Percentiles rank a stretch among this genome's conserved stretches.
Evolutionary conservation across 192 early-diverging fungal genomes (phyloP).

Genomic region (Coemansia sp.): DNA sequence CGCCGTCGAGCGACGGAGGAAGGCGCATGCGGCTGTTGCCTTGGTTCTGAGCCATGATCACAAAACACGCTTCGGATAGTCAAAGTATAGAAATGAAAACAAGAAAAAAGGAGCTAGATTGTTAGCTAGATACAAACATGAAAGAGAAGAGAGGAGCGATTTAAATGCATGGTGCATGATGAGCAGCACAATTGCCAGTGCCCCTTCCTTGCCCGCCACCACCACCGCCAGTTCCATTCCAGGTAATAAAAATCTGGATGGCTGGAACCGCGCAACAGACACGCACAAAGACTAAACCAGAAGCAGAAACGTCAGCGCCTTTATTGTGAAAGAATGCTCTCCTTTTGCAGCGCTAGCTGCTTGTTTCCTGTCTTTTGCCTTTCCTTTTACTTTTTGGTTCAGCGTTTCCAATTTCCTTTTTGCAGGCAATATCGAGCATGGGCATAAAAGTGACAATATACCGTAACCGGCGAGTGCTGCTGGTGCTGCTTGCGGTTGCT

Average conservation of each 20-base stretch:
- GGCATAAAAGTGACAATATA: constrained; percentile 32
- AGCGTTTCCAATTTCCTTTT: background rate
- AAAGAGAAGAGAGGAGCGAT: background rate
- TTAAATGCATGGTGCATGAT: background rate
- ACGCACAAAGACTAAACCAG: background rate
- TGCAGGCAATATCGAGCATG: constrained; percentile 8
- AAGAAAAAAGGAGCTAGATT: background rate
- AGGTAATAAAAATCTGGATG: too few species aligned
- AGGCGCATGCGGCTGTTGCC: constrained; percentile 51
- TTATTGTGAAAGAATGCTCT: background rate
- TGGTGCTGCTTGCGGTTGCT: constrained; percentile 16
- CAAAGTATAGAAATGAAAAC: constrained; percentile 1
- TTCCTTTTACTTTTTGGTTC: background rate
- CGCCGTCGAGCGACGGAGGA: constrained; percentile 59
- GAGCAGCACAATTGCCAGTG: background rate
- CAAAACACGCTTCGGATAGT: background rate
- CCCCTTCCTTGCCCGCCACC: too few species aligned
- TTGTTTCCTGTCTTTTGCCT: background rate
- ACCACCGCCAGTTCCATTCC: too few species aligned
- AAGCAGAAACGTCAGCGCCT: background rate
- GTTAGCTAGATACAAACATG: background rate
- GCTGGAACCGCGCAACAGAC: background rate
- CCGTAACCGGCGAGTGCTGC: constrained; percentile 25
- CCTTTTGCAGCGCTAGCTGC: background rate
- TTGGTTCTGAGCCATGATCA: constrained; percentile 37